Evolutionary conservation across 345 rosid species (phyloP).

Genomic region (Mercurialis annua): DNA sequence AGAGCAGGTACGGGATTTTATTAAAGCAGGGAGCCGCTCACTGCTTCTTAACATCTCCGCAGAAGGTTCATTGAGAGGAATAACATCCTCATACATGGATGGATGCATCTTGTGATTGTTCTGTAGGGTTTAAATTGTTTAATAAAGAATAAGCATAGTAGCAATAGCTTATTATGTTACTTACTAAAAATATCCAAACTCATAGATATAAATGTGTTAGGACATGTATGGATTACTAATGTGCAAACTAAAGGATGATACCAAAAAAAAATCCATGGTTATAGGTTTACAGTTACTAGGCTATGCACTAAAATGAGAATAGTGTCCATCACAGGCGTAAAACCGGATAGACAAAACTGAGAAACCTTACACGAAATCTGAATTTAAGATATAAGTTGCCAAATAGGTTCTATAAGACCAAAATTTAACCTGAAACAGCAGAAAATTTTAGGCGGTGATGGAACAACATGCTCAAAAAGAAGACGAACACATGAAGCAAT

Average conservation of each 20-base stretch:
- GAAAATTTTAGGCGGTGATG: too few relatives aligned
- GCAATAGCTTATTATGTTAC: not conserved
- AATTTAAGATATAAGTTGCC: too few relatives aligned
- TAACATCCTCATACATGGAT: constrained; percentile 46
- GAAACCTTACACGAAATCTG: too few relatives aligned
- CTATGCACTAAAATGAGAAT: not conserved
- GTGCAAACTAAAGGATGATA: not conserved
- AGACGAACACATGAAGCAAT: too few relatives aligned
- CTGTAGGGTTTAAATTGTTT: constrained; percentile 36
- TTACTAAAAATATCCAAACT: not conserved
- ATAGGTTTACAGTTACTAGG: too few relatives aligned
- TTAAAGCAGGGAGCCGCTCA: constrained; percentile 10
- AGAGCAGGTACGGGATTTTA: constrained; percentile 27
- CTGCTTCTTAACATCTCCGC: constrained; percentile 27
- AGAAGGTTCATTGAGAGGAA: constrained; percentile 17
- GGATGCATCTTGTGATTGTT: constrained; percentile 50
- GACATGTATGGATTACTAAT: not conserved
- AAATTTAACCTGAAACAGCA: too few relatives aligned
- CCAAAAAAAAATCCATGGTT: not conserved
- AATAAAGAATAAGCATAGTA: not conserved
- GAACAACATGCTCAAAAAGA: too few relatives aligned
- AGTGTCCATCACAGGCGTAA: not conserved
- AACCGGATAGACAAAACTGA: not conserved
- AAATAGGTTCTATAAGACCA: too few relatives aligned
- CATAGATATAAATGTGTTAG: not conserved